These are phyloP conservation scores for Talaromyces sp. DNA, from an alignment of 2,329 filamentous ascomycete genomes.

Conservation along the genomic window DNA sequence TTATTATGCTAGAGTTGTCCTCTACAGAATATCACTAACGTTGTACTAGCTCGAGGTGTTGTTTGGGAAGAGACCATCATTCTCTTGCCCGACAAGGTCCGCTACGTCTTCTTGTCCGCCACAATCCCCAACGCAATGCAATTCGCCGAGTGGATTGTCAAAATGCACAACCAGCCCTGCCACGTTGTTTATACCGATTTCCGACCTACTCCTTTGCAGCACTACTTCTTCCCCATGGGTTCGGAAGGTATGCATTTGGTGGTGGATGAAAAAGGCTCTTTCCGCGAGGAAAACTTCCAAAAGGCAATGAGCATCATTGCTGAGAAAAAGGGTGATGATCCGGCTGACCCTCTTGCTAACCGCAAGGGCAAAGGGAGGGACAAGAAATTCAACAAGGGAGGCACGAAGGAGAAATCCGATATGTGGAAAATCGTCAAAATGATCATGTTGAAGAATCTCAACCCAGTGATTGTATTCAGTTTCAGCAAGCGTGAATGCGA, in stretches of 20 bases:
- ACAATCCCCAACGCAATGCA: constrained; percentile 99
- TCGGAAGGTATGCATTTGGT: constrained; percentile 90
- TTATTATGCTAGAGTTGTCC: background rate
- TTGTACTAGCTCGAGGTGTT: constrained; percentile 65
- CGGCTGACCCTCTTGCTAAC: constrained; percentile 72
- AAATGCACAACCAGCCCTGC: constrained; percentile 94
- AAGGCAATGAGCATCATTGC: constrained; percentile 89
- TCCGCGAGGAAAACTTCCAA: constrained; percentile 96
- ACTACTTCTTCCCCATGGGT: constrained; percentile 94
- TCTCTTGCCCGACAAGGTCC: constrained; percentile 93
- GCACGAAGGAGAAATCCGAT: constrained; percentile 66
- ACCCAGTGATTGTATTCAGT: constrained; percentile 98
- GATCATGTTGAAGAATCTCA: constrained; percentile 97
- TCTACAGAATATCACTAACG: constrained; percentile 14
- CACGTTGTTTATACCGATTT: constrained; percentile 99
- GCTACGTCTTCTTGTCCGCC: constrained; percentile 95
- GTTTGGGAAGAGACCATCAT: constrained; percentile 99
- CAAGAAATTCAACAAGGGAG: constrained; percentile 86
- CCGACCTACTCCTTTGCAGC: constrained; percentile 89
- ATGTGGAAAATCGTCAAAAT: constrained; percentile 98
- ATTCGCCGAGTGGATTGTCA: constrained; percentile 98
- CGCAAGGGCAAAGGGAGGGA: constrained; percentile 84
- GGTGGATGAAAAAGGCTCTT: constrained; percentile 93
- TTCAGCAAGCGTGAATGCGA: constrained; percentile 99
- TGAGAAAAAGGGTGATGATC: constrained; percentile 79